Conservation (phyloP, 176 grass and related monocot genomes). For the Aegilops bicornis region DNA sequence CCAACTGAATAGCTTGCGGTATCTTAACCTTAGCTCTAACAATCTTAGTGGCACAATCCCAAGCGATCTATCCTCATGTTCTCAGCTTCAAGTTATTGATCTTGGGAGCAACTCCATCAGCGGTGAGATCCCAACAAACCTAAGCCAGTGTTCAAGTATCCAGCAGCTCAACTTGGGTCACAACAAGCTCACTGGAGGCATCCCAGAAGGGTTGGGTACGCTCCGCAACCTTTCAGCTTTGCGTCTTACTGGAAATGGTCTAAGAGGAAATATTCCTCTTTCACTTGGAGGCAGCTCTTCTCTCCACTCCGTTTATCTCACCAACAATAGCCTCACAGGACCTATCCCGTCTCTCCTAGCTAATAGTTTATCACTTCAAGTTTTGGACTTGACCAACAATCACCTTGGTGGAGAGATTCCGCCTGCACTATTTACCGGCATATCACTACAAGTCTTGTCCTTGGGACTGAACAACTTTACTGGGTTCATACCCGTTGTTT, state of each 20-base stretch:
- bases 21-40: neutral
- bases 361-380: neutral
- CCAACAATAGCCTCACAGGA: conserved; percentile 23
- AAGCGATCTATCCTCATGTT: neutral
- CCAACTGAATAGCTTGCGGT: neutral
- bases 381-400: neutral
- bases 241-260: neutral
- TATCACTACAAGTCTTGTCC: neutral
- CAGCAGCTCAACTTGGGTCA: neutral
- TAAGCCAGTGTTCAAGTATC: neutral
- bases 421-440: neutral
- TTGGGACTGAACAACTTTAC: neutral
- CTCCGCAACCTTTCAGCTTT: conserved; percentile 27
- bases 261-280: conserved; percentile 15
- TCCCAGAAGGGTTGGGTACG: conserved; percentile 4
- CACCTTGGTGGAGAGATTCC: conserved; percentile 27
- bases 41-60: neutral
- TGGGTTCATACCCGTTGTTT: neutral
- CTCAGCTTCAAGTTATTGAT: neutral
- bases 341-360: conserved; percentile 16
- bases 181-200: neutral
- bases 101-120: neutral
- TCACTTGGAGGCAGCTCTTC: neutral
- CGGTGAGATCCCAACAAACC: too few relatives aligned
- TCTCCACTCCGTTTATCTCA: neutral